phyloP scores from a whole-genome alignment of 2,329 filamentous ascomycete species.

The Nannizziopsis barbatae region DNA sequence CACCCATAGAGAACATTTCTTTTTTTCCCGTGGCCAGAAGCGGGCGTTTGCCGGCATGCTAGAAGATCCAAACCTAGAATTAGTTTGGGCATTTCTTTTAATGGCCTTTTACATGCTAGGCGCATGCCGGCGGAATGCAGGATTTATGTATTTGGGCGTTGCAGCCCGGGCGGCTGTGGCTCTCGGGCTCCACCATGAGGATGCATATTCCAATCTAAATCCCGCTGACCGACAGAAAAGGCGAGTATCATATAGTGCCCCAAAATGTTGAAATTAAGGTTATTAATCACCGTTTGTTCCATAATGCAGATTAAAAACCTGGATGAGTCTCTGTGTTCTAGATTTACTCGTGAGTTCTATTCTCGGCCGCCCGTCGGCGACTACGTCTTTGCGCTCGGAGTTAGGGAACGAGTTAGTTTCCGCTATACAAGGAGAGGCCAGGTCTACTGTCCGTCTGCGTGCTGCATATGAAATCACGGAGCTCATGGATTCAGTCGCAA shows the following conservation, averaged over 20 bases:
- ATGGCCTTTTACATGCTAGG: slow-evolving; percentile 52
- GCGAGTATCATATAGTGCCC: not conserved
- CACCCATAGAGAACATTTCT: slow-evolving; percentile 32
- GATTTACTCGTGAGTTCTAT: slow-evolving; percentile 42
- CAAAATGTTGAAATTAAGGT: not conserved
- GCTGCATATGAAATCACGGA: slow-evolving; percentile 35
- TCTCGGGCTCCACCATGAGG: slow-evolving; percentile 43
- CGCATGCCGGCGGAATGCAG: slow-evolving; percentile 48
- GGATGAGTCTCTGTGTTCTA: slow-evolving; percentile 40
- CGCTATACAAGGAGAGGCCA: slow-evolving; percentile 16
- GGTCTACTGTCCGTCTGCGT: slow-evolving; percentile 25
- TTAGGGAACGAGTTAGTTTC: slow-evolving; percentile 18
- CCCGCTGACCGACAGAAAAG: slow-evolving; percentile 10
- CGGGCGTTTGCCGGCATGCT: slow-evolving; percentile 43
- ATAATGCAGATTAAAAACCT: slow-evolving; percentile 30
- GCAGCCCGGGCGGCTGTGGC: slow-evolving; percentile 48
- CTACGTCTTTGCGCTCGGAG: slow-evolving; percentile 23
- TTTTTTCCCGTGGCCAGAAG: slow-evolving; percentile 38
- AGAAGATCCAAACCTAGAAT: slow-evolving; percentile 43
- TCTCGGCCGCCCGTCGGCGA: slow-evolving; percentile 36
- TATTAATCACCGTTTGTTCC: not conserved
- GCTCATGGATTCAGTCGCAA: slow-evolving; percentile 38
- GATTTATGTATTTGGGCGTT: slow-evolving; percentile 53
- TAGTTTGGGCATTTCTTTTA: slow-evolving; percentile 44
- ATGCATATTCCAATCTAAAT: slow-evolving; percentile 19